Evolutionary conservation across 2,329 filamentous ascomycete genomes (phyloP).

Genomic region (Colletotrichum sp.): DNA sequence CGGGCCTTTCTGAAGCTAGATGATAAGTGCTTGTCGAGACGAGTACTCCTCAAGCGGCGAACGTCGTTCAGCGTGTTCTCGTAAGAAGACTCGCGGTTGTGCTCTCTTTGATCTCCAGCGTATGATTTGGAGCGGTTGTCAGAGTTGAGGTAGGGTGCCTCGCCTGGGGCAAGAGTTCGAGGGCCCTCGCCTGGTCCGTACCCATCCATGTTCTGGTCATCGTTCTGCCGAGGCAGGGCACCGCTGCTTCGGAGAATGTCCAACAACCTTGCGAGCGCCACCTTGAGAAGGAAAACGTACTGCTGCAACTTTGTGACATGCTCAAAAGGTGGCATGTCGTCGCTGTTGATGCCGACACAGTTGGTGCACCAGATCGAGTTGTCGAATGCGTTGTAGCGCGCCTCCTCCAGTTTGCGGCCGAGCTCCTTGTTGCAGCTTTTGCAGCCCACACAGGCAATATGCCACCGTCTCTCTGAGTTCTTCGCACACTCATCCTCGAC

Average conservation of each 20-base stretch:
- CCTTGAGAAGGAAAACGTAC: constrained; percentile 90
- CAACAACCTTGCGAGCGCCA: constrained; percentile 87
- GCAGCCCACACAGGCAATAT: constrained; percentile 82
- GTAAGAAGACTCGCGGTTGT: constrained; percentile 77
- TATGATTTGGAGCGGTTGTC: constrained; percentile 79
- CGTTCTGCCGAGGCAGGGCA: constrained; percentile 75
- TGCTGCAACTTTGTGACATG: constrained; percentile 87
- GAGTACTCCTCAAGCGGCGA: constrained; percentile 86
- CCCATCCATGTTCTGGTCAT: constrained; percentile 71
- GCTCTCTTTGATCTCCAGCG: constrained; percentile 64
- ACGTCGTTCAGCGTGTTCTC: constrained; percentile 98
- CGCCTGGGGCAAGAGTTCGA: constrained; percentile 12
- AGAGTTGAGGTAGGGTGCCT: constrained; percentile 56
- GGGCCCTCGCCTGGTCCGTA: constrained; percentile 71
- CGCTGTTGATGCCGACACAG: constrained; percentile 65
- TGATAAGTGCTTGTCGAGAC: constrained; percentile 92
- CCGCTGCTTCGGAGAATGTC: constrained; percentile 86
- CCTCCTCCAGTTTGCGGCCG: constrained; percentile 70
- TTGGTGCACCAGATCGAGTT: constrained; percentile 73
- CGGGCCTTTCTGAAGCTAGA: constrained; percentile 90
- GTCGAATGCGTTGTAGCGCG: constrained; percentile 71
- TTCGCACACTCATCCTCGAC: constrained; percentile 94
- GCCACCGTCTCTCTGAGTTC: constrained; percentile 79
- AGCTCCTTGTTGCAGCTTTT: constrained; percentile 69
- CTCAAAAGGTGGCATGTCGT: constrained; percentile 62